Percentiles rank a stretch among this genome's conserved stretches.
Evolutionary conservation across 23 red algal species (phyloP).

Genomic region (Chondrus crispus): DNA sequence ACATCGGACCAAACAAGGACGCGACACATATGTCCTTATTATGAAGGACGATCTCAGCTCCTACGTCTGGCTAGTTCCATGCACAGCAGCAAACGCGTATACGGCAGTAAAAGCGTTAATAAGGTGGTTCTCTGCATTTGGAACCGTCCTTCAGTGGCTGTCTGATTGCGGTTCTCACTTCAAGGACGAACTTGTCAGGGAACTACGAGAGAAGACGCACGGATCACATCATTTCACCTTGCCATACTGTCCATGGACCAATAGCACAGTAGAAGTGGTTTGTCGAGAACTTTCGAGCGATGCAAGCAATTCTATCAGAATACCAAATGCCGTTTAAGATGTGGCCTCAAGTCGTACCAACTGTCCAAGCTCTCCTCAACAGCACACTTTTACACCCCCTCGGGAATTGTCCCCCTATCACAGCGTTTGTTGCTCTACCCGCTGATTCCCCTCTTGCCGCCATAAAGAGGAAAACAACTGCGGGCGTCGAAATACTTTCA

Average conservation of each 20-base stretch:
- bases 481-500: too few relatives aligned
- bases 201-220: background rate
- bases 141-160: background rate
- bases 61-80: background rate
- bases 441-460: too few relatives aligned
- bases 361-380: too few relatives aligned
- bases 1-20: background rate
- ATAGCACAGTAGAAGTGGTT: background rate
- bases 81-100: background rate
- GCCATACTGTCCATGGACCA: slow-evolving; percentile 20
- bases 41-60: background rate
- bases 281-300: too few relatives aligned
- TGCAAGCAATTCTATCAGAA: too few relatives aligned
- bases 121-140: background rate
- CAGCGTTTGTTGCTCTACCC: too few relatives aligned
- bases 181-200: background rate
- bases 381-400: too few relatives aligned
- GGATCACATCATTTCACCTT: background rate
- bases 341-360: too few relatives aligned
- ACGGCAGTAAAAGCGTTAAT: background rate
- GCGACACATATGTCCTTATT: background rate
- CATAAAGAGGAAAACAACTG: too few relatives aligned
- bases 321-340: too few relatives aligned
- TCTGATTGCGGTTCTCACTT: slow-evolving; percentile 6
- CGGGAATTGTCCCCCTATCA: too few relatives aligned